Base-by-base conservation (phyloP, 2,329 filamentous ascomycete genomes). In the Aspergillus luchuensis region DNA sequence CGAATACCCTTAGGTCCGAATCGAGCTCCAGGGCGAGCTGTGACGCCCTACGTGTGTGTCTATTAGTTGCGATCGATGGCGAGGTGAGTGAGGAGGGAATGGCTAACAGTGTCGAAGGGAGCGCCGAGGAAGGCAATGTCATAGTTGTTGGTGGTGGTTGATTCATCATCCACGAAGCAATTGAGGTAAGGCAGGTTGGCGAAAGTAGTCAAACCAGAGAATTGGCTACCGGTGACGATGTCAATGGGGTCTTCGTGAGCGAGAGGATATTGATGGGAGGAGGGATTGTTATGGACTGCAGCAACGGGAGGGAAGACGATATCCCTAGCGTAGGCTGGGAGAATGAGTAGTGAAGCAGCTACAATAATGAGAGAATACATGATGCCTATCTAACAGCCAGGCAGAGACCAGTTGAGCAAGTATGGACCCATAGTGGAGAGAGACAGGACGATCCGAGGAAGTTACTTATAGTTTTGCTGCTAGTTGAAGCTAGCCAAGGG, bases 1-100 rank as follows among this genome's bases (percentile, higher is more conserved):
- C 82, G 77, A 59, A 85, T 84, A 4, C 83, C 83, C 43, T 72
- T 72, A 2, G 83, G 83, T 2, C 83, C 83, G 65, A 80, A 85
- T 33, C 83, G 74, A 33, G 82, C 79, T 41, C 83, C 83, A 4
- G 82, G 83, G 45, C 83, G 74, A 36, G 76, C 82, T 2, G 83
- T 85, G 0, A 84, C 82, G 1, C 41, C 66, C 65, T 68, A 17
- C 23, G 10, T 19, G 11, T 33, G 10, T 36, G 33, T 11, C 25
- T 43, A 28, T 25, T 19, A 13, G 8, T 47, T 4, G 28, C 8
- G 38, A 7, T 30, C 1, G 3, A 10, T 7, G n/a, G 17, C 4
- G 15, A 36, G 0, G 33, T 15, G 17, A 23, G 8, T 6, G 28
- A 6, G 5, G 21, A 21, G 2, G 41, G 6, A 17, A 6, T 2